These are phyloP conservation scores for Fraxinus angustifolia DNA, from an alignment of 305 asterid species.

Conservation along the genomic window DNA sequence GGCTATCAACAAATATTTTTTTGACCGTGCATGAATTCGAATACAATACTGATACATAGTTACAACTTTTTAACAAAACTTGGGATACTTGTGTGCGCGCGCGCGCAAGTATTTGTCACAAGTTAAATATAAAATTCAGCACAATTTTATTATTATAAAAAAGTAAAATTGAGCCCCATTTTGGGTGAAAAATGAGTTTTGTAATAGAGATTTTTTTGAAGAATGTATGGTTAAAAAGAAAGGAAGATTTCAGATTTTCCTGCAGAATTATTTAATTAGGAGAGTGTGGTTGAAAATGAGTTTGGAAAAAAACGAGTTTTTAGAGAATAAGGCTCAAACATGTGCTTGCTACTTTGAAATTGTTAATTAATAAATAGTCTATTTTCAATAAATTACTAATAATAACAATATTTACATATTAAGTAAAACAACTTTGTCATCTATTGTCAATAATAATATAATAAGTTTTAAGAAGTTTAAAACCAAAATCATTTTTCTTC, in stretches of 20 bases:
- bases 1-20: background rate
- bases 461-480: background rate
- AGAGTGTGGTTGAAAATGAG: background rate
- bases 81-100: background rate
- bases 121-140: background rate
- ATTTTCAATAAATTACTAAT: background rate
- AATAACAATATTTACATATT: background rate
- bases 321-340: background rate
- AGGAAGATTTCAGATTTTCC: background rate
- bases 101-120: background rate
- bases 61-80: background rate
- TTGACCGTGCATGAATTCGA: background rate
- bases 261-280: background rate
- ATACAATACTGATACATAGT: background rate
- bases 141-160: background rate
- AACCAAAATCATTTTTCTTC: background rate
- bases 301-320: background rate
- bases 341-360: background rate
- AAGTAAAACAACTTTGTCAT: background rate
- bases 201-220: background rate
- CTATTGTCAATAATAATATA: background rate
- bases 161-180: background rate
- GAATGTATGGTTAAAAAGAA: background rate
- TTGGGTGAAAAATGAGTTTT: background rate
- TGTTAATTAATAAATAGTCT: background rate